Evolutionary conservation across 2,329 filamentous ascomycete genomes (phyloP), one percentile per base, ranked within the genome.

Genomic region (Arthrinium phaeospermum): DNA sequence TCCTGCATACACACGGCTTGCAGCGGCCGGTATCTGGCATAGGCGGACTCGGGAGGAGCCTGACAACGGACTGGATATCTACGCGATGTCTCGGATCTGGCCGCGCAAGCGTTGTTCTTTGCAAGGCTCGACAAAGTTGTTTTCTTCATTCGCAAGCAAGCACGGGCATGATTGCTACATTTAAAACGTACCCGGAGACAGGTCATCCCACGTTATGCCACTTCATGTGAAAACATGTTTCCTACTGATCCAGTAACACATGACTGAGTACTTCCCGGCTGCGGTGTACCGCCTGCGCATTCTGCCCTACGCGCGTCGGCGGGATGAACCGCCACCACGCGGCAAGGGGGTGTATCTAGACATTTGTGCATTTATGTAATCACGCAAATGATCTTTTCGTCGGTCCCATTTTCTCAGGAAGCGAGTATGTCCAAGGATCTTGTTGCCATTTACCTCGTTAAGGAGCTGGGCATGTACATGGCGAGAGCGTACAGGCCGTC

Each of bases 271-370:
- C 19, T 41, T 13, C 22, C 57, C 57, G 57, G 10, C 57, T 41
- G 57, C 19, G 10, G 57, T 64, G 57, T 41, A 64, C 34, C 57
- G 57, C n/a, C 12, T 41, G 34, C 34, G n/a, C 34, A 41, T 30
- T 34, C 57, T 64, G 34, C 57, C 34, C 57, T 64, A 64, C 57
- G 34, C 30, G 57, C 57, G 57, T 64, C 57, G 30, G 57, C 34
- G 57, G 57, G 57, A 64, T 64, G 22, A n/a, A 64, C 57, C 57
- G 34, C 41, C 7, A 41, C 57, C 57, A 41, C 57, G 57, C 57
- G 57, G 34, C 34, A 41, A n/a, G 30, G 34, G 47, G 19, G 57
- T 41, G 34, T 5, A 24, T 64, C 34, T 41, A 64, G n/a, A 13
- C 0, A 34, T 14, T 4, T 5, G 19, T n/a, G 19, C 3, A 1